These are phyloP conservation scores for Urtica urens DNA, from an alignment of 306 rosid genomes.

Conservation along the genomic window DNA sequence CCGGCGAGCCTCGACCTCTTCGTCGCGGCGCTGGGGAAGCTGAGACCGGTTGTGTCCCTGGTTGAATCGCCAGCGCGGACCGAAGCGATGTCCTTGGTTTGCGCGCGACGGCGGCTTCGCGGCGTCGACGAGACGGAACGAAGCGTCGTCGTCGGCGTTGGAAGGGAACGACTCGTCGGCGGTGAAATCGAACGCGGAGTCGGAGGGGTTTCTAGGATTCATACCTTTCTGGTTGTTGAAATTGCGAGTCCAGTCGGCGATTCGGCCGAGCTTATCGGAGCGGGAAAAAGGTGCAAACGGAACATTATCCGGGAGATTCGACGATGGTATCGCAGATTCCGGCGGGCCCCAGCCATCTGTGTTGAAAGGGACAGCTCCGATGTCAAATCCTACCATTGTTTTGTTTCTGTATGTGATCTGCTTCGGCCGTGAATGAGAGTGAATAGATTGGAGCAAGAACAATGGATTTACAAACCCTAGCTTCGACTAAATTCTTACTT, in stretches of 20 bases:
- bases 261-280: conserved; percentile 75
- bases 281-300: conserved; percentile 93
- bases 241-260: conserved; percentile 85
- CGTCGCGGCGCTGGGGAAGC: conserved; percentile 90
- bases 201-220: conserved; percentile 57
- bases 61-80: conserved; percentile 81
- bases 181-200: conserved; percentile 75
- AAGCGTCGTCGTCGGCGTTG: conserved; percentile 40
- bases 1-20: conserved; percentile 74
- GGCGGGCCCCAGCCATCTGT: conserved; percentile 94
- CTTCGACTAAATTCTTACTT: too few species aligned
- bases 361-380: conserved; percentile 66
- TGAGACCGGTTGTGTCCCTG: conserved; percentile 63
- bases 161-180: conserved; percentile 75
- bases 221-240: conserved; percentile 49
- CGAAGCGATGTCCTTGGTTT: too few species aligned
- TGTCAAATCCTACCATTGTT: conserved; percentile 37
- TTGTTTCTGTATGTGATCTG: neutral
- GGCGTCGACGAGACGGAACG: conserved; percentile 69
- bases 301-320: conserved; percentile 55
- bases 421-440: neutral
- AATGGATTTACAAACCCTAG: neutral
- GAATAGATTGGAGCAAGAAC: neutral
- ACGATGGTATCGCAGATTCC: conserved; percentile 22
- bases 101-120: conserved; percentile 88